Evolutionary conservation across 2,329 filamentous ascomycete species (phyloP), one percentile per base, ranked within the genome.

Genomic region (Paecilomyces niveus): DNA sequence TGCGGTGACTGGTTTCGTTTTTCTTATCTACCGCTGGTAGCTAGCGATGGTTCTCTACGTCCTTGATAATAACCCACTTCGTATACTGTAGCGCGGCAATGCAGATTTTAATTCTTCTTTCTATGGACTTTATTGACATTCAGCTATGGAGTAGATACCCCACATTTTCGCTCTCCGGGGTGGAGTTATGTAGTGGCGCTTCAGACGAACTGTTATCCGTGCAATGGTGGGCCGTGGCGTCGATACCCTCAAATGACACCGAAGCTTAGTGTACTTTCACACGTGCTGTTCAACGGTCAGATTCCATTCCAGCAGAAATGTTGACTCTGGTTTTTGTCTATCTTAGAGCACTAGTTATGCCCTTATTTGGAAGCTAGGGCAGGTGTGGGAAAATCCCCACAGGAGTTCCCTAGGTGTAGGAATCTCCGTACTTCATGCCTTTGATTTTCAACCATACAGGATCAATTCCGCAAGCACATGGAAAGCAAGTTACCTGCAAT

Each of bases 31-130:
- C 67, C 70, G 64, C 71, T 72, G 71, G 68, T 71, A 72, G 70
- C 71, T 74, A 73, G 72, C 71, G 72, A 73, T 73, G 71, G 71
- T 71, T 71, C 66, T 67, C 65, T 70, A 70, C 66, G 67, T 68
- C 66, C 66, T 73, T 73, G 70, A 74, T 75, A 75, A 75, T 74
- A 74, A 71, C 69, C 69, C 63, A 68, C 67, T 72, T 71, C 60
- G 67, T 71, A 70, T 71, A 70, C 64, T 66, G 70, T 73, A 72
- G 68, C 68, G 69, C 69, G 66, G 68, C 69, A 74, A 72, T 72
- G 69, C 70, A 71, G 64, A 68, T 67, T 71, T 73, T 72, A 72
- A 74, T 54, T 53, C 39, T 51, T 58, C 51, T 58, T 22, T 49
- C 29, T 21, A 33, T n/a, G 3, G n/a, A 35, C 15, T 21, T 11